Evolutionary conservation across 345 rosid species (phyloP).

Genomic region (Salix caprea): DNA sequence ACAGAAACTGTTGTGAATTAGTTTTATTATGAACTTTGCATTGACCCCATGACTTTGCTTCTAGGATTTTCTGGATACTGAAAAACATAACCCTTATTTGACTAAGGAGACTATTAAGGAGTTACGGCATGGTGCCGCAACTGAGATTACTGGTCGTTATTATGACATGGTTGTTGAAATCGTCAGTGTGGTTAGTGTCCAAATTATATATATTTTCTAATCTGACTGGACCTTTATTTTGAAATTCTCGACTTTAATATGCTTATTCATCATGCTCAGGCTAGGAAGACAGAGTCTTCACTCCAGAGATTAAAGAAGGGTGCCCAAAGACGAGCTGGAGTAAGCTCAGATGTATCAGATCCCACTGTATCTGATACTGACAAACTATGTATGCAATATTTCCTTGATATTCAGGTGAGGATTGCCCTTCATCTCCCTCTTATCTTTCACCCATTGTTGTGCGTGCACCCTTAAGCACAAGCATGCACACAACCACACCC

Average conservation of each 20-base stretch:
- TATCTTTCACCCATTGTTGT: background rate
- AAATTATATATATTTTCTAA: background rate
- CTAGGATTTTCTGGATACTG: slow-evolving; percentile 76
- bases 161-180: slow-evolving; percentile 75
- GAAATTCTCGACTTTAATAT: slow-evolving; percentile 1
- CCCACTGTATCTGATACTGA: slow-evolving; percentile 74
- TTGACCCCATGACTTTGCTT: background rate
- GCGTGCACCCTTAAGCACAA: background rate
- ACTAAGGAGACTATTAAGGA: slow-evolving; percentile 50
- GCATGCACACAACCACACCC: background rate
- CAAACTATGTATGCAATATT: slow-evolving; percentile 90
- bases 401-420: slow-evolving; percentile 91
- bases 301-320: slow-evolving; percentile 87
- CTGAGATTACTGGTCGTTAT: slow-evolving; percentile 71
- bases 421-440: background rate
- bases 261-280: slow-evolving; percentile 40
- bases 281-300: slow-evolving; percentile 77
- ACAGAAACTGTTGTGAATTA: background rate
- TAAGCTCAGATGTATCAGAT: slow-evolving; percentile 77
- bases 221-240: background rate
- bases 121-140: slow-evolving; percentile 49
- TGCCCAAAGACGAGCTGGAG: slow-evolving; percentile 86
- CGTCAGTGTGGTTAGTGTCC: slow-evolving; percentile 67
- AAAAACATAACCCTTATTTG: slow-evolving; percentile 60
- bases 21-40: background rate